Evolutionary conservation across 2,329 filamentous ascomycete genomes (phyloP).

Genomic region (Magnaporthales sp.): DNA sequence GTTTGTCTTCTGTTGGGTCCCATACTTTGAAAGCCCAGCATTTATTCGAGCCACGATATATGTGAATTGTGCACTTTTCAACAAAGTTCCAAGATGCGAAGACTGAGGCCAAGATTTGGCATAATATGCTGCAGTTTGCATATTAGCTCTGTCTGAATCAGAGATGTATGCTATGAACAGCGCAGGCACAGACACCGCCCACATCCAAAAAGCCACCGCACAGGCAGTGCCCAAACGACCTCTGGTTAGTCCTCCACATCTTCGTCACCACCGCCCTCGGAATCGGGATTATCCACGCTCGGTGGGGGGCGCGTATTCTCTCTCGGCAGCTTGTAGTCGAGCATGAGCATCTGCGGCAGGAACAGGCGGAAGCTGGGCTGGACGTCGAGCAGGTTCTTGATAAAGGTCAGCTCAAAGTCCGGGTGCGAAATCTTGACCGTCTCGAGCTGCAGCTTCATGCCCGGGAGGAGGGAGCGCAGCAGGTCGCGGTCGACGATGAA

Average conservation of each 20-base stretch:
- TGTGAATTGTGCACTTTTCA: neutral
- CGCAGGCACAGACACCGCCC: neutral
- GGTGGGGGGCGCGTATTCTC: slow-evolving; percentile 34
- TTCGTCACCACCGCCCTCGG: slow-evolving; percentile 14
- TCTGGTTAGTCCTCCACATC: neutral
- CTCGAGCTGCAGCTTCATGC: slow-evolving; percentile 49
- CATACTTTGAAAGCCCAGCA: neutral
- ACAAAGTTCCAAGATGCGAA: neutral
- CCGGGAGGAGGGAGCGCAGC: slow-evolving; percentile 17
- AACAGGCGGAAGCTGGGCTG: slow-evolving; percentile 56
- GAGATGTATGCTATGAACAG: neutral
- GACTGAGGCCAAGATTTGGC: neutral
- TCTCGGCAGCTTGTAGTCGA: slow-evolving; percentile 51
- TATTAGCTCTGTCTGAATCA: neutral
- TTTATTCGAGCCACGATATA: neutral
- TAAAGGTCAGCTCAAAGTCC: slow-evolving; percentile 50
- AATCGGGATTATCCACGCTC: slow-evolving; percentile 29
- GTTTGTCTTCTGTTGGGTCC: neutral
- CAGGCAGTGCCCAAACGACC: too few relatives aligned
- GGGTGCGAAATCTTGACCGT: slow-evolving; percentile 36
- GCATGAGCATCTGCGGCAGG: slow-evolving; percentile 62
- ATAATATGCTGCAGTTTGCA: neutral
- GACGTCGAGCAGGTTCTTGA: slow-evolving; percentile 47
- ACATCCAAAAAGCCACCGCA: too few relatives aligned
- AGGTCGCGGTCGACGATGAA: slow-evolving; percentile 32